Evolutionary conservation across 345 rosid species (phyloP), one percentile per base, ranked within the genome.

Genomic region (Citrus glauca): DNA sequence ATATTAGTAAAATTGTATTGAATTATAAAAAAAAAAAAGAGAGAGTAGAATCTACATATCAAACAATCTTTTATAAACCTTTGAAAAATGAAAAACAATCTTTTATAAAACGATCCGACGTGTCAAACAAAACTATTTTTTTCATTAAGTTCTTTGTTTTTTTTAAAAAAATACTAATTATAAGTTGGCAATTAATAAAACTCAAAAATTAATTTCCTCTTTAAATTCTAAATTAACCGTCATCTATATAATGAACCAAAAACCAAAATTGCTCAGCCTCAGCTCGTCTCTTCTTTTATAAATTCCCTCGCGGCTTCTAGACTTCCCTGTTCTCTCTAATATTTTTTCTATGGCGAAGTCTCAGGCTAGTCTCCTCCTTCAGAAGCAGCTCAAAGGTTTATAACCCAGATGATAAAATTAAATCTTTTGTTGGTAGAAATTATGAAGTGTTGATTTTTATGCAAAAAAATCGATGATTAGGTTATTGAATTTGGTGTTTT

Each of bases 301-400:
- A 53, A 17, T 53, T 53, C 65, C 80, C 64, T 81, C 72, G 80
- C 81, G 70, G 69, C 80, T 75, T 73, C 13, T 73, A 77, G 70
- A 76, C 72, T 74, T 71, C 66, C 73, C 74, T 64, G 55, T 80
- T 80, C 22, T 66, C 22, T 70, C 70, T 60, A 4, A 19, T 53
- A 53, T 1, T 38, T 40, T 24, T 24, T 77, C 86, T 56, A 81
- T 83, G 85, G 84, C 77, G 81, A 37, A 77, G 85, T 64, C 85
- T 42, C 94, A 89, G 83, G 94, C 93, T 2, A 82, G 86, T 80
- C 95, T 92, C 75, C 97, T 94, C 81, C 91, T 94, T 33, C 94
- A 88, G 78, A 91, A 90, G 85, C 97, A 93, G 77, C 94, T 93
- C 73, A 90, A 80, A 91, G 96, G 98, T 86, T 71, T 57, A 48